Evolutionary conservation across 2,329 filamentous ascomycete genomes (phyloP), one percentile per base, ranked within the genome.

Genomic region (Didymella arachidicola): DNA sequence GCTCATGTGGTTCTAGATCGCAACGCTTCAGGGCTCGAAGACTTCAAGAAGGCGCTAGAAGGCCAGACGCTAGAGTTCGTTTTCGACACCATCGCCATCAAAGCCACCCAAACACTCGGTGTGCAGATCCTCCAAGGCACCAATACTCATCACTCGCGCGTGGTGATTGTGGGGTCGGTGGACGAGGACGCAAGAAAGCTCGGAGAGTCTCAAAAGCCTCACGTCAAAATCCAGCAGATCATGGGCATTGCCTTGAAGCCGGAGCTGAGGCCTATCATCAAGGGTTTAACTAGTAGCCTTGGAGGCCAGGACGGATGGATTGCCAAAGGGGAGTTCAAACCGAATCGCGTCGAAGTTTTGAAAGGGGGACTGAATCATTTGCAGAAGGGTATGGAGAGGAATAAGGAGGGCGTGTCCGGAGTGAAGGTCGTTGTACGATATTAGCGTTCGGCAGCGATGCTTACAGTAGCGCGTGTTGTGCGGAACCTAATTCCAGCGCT

Each of bases 1-100:
- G 75, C 77, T 1, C 60, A 63, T 16, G 42, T 58, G 0, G 50
- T 63, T 1, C 18, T 63, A 8, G 60, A 60, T 16, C 56, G 60
- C 6, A 43, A 50, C 4, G 41, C 38, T 18, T 59, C 60, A 1
- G n/a, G 38, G 7, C 5, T 34, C 2, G 10, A 50, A 8, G 56
- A 56, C 22, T 62, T 59, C 30, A 12, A 39, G 14, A 51, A 59
- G 3, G 56, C 52, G 4, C 5, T 62, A 22, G 48, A 49, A 19
- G 60, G 44, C 1, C 14, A 10, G n/a, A 32, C 52, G n/a, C 18
- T 62, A 3, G 60, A 59, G 7, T 59, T 59, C 32, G 60, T 62
- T 1, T 62, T 62, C 25, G 60, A 62, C 29, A 36, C 52, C 6
- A 59, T 62, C n/a, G 25, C 60, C 6, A 1, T 19, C 32, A 32